Base-by-base conservation (phyloP, 805 yeast genomes). In the Saccharomycopsis lassenensis region DNA sequence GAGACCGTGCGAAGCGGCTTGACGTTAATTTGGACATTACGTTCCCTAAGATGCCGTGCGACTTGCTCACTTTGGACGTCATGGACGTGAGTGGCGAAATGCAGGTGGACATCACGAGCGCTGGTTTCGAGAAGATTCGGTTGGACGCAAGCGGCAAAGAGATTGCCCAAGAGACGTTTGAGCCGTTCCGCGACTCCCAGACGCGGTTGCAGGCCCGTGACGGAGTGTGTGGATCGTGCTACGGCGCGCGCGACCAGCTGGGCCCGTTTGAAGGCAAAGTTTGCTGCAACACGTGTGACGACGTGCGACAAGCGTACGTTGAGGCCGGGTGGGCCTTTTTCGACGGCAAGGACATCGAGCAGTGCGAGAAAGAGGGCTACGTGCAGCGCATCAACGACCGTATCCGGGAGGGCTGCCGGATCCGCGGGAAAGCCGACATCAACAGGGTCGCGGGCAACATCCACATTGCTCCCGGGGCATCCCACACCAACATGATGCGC, bases 381-480 rank as follows among this genome's bases (percentile, higher is more conserved):
- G 93, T 84, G 19, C 51, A 62, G n/a, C 63, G 60, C 29, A 56
- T 87, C 35, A 65, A 62, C 34, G 68, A 65, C 11, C 67, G 78
- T 48, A 59, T 83, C 36, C 52, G 65, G 39, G 95, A 89, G 59
- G 98, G 98, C 19, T 91, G 98, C 58, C 69, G 94, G 46, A 66
- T 91, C 27, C 67, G 69, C 44, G 98, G 98, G 21, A 64, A 69
- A 16, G 78, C 93, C 5, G 63, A 72, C 47, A 73, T 91, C 51
- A 83, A 83, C 57, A 74, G 94, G 59, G 80, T 91, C 29, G 77
- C 80, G 16, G 98, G 98, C 32, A 81, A 84, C 51, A 60, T 91
- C 45, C 97, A 91, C 61, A 86, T 91, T 66, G 95, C 96, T 1
- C 97, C 98, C 3, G 98, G 98, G 27, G 74, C 80, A 18, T 75